Base-by-base conservation (phyloP, 2,329 filamentous ascomycete genomes). In the Emericellopsis atlantica region DNA sequence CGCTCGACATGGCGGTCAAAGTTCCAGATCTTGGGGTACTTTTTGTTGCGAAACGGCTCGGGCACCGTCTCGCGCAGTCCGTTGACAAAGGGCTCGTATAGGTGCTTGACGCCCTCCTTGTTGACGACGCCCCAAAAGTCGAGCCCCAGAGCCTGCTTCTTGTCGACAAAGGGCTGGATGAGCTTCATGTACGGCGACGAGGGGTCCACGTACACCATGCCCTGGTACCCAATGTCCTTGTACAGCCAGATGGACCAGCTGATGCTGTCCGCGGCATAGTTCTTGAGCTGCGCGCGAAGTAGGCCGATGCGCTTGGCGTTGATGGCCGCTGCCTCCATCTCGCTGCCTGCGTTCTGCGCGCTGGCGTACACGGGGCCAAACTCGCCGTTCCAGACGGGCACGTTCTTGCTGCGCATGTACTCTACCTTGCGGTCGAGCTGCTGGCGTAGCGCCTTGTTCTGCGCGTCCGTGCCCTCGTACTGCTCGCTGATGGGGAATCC, bases 161-260 rank as follows among this genome's bases (percentile, higher is more conserved):
- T 79, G 37, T 67, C 63, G 0, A 78, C 51, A 41, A 78, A 74
- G 0, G 66, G 62, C 15, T 60, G 50, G 34, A 78, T 64, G 3
- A 67, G 64, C 18, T 60, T 59, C 53, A 74, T 73, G 55, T 72
- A 76, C 2, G 60, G 48, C 7, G 61, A 66, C 10, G 66, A 52
- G 0, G 67, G 65, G 29, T 59, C 58, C 1, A 67, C 58, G 44
- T 71, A 67, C 0, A 72, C 58, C 70, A 76, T 74, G 6, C 71
- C 72, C 51, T 75, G 70, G 36, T 70, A 62, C 0, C 72, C 70
- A 32, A 76, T 66, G 43, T 76, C 71, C 51, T 76, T 76, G 54
- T 74, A 76, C 0, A 72, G 54, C 72, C 72, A 76, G 49, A 80
- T 80, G 12, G 60, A 69, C 76, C 75, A 80, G 36, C 65, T 67